Conservation (phyloP, 139 green algal species). For the Auxenochlorella pyrenoidosa region DNA sequence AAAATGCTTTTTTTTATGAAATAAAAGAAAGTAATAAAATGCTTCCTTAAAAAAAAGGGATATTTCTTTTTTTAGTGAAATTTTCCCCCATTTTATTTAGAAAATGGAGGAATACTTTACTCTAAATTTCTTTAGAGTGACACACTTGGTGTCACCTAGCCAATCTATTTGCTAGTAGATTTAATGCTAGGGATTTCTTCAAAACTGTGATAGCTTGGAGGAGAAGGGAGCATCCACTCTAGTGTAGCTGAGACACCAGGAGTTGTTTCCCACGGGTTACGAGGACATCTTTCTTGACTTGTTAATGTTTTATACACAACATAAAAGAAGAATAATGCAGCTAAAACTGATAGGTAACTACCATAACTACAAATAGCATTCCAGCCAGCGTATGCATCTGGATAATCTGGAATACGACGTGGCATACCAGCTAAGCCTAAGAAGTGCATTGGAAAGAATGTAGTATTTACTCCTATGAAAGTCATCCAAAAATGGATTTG, state of each 20-base stretch:
- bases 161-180: not conserved
- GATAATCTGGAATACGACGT: constrained; percentile 77
- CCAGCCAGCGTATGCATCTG: constrained; percentile 75
- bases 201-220: constrained; percentile 74
- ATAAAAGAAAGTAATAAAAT: constrained; percentile 14
- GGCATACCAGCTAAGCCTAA: constrained; percentile 79
- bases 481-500: constrained; percentile 80
- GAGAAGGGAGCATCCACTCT: constrained; percentile 74
- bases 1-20: constrained; percentile 22
- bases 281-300: constrained; percentile 55
- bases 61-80: constrained; percentile 27
- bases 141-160: not conserved
- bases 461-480: constrained; percentile 81
- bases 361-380: constrained; percentile 74
- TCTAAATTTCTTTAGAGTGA: too few relatives aligned
- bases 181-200: constrained; percentile 66
- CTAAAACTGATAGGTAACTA: constrained; percentile 73
- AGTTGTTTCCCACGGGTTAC: constrained; percentile 70
- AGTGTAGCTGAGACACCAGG: constrained; percentile 53
- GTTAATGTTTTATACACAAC: constrained; percentile 69
- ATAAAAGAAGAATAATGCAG: constrained; percentile 75
- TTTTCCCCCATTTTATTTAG: not conserved
- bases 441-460: constrained; percentile 82
- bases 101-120: too few relatives aligned
- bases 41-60: constrained; percentile 18